A percentile compares a stretch with the other conserved stretches of the same genome.
Conservation (phyloP, 345 rosid species). For the Syzygium oleosum region DNA sequence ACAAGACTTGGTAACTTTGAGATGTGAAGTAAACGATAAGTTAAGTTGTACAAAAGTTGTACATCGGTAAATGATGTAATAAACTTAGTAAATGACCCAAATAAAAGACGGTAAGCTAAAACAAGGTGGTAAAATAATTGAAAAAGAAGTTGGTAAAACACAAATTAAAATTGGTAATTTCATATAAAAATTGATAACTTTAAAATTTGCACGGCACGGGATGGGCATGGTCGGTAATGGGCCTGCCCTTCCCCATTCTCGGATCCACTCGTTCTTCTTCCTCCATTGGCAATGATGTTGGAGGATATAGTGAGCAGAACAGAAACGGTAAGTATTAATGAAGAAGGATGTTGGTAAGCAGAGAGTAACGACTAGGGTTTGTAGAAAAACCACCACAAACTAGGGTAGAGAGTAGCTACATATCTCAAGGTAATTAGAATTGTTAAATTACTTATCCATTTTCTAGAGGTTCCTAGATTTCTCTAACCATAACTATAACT, state of each 20-base stretch:
- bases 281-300: too few species aligned
- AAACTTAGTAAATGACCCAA: not conserved
- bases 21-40: not conserved
- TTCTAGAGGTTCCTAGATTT: too few species aligned
- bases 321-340: too few species aligned
- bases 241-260: not conserved
- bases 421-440: too few species aligned
- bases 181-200: not conserved
- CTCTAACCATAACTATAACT: too few species aligned
- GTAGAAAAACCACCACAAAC: not conserved
- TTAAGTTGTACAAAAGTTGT: not conserved
- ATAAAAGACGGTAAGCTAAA: not conserved
- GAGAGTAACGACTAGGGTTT: not conserved
- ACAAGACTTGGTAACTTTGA: not conserved
- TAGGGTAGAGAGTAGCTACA: too few species aligned
- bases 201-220: not conserved
- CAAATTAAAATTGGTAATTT: not conserved
- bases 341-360: not conserved
- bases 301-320: too few species aligned
- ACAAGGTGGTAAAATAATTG: not conserved
- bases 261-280: too few species aligned
- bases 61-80: not conserved
- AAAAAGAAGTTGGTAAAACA: not conserved
- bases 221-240: not conserved
- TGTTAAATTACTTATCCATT: too few species aligned